Conservation (phyloP, 2,329 filamentous ascomycete genomes). For the Trichoderma atroviride region DNA sequence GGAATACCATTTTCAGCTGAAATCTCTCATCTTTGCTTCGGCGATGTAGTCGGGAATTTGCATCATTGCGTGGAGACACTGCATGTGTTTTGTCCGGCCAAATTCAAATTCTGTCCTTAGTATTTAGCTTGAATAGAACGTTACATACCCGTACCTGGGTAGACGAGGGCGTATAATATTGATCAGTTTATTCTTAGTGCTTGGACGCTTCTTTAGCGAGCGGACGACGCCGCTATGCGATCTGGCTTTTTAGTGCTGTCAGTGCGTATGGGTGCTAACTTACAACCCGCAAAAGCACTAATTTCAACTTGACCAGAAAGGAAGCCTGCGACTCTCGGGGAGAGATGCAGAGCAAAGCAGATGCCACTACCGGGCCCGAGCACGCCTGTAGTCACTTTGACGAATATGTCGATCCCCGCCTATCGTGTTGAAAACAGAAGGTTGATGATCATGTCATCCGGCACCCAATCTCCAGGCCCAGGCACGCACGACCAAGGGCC, state of each 20-base stretch:
- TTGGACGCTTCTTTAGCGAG: background rate
- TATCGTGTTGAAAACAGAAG: conserved; percentile 21
- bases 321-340: background rate
- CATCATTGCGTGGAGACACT: background rate
- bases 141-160: conserved; percentile 1
- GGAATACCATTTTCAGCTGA: background rate
- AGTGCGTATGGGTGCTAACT: background rate
- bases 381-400: background rate
- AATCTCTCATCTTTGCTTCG: background rate
- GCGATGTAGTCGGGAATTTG: background rate
- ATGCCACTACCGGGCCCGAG: conserved; percentile 15
- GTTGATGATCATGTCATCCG: conserved; percentile 18
- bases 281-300: background rate
- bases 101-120: background rate
- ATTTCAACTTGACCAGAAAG: background rate
- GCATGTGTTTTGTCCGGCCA: background rate
- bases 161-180: background rate
- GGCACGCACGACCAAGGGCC: background rate
- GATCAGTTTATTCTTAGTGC: background rate
- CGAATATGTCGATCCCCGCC: conserved; percentile 9
- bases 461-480: background rate
- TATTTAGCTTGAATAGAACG: conserved; percentile 10
- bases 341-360: background rate
- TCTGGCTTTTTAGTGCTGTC: background rate
- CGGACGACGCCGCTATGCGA: background rate